These are phyloP conservation scores for Gonium pectorale DNA, from an alignment of 139 green algal genomes.

Conservation along the genomic window DNA sequence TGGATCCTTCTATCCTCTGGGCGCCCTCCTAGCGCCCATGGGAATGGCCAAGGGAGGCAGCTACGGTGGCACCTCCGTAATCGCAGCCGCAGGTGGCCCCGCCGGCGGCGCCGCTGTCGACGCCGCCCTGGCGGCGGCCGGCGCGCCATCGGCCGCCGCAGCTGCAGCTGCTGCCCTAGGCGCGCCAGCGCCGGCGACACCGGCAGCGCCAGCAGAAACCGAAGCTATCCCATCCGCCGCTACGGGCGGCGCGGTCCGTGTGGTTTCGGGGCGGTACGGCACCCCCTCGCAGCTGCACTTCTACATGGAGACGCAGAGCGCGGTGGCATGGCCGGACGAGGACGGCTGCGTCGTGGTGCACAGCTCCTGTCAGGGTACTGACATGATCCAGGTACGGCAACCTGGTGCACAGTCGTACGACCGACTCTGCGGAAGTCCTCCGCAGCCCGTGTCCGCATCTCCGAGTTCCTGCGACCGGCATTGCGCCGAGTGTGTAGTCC, in stretches of 20 bases:
- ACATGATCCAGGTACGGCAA: conserved; percentile 56
- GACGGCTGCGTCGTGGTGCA: conserved; percentile 62
- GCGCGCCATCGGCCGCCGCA: background rate
- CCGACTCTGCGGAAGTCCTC: too few relatives aligned
- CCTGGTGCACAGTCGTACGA: too few relatives aligned
- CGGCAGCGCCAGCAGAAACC: conserved; percentile 20
- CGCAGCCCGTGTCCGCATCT: too few relatives aligned
- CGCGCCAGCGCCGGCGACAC: background rate
- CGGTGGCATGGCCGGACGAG: conserved; percentile 66
- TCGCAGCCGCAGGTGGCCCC: background rate
- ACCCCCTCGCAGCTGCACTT: conserved; percentile 59
- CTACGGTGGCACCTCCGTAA: background rate
- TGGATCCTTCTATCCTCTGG: conserved; percentile 45
- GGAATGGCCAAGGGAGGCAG: background rate
- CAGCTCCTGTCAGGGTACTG: conserved; percentile 55
- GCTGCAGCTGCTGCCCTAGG: background rate
- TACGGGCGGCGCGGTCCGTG: background rate
- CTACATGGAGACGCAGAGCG: conserved; percentile 77
- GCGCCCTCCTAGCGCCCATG: background rate
- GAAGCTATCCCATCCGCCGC: too few relatives aligned
- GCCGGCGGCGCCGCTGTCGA: background rate
- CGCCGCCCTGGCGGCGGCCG: background rate
- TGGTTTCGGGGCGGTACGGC: background rate
- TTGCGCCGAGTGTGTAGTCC: too few relatives aligned
- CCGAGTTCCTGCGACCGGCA: too few relatives aligned